Conservation (phyloP, 352 stramenopile genomes). For the Globisporangium nunn region DNA sequence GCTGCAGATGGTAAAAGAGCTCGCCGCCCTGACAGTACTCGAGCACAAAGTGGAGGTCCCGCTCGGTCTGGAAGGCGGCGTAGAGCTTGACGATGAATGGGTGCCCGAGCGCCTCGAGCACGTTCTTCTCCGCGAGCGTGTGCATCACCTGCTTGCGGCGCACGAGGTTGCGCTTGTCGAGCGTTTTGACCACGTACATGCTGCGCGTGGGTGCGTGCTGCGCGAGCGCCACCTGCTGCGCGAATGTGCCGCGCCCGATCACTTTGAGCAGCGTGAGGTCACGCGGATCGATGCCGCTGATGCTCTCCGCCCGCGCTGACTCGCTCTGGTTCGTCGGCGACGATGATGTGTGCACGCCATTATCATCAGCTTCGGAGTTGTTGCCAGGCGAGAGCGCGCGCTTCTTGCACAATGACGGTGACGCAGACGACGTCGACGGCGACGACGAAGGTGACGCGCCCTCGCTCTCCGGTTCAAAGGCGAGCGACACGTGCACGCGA, state of each 20-base stretch:
- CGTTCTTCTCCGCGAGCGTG: slow-evolving; percentile 75
- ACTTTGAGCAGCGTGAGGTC: slow-evolving; percentile 79
- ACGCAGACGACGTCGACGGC: neutral
- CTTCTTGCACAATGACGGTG: neutral
- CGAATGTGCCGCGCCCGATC: slow-evolving; percentile 80
- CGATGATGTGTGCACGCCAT: neutral
- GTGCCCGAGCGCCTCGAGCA: slow-evolving; percentile 54
- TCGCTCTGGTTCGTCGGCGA: neutral
- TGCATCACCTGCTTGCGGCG: slow-evolving; percentile 73
- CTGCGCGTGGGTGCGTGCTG: slow-evolving; percentile 38
- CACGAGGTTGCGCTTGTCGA: slow-evolving; percentile 70
- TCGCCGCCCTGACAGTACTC: slow-evolving; percentile 82
- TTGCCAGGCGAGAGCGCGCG: neutral
- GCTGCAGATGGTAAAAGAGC: slow-evolving; percentile 83
- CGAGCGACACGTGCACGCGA: neutral
- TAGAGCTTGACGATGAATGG: slow-evolving; percentile 78
- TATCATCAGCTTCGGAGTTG: neutral
- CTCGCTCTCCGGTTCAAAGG: neutral
- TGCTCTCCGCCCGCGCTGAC: too few relatives aligned
- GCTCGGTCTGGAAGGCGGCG: slow-evolving; percentile 64
- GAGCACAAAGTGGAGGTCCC: slow-evolving; percentile 77
- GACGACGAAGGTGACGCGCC: neutral
- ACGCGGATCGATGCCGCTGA: slow-evolving; percentile 36
- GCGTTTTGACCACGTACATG: slow-evolving; percentile 77
- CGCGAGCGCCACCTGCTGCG: slow-evolving; percentile 72